phyloP scores from a whole-genome alignment of 169 alveolate species.

The Plasmodium gaboni region DNA sequence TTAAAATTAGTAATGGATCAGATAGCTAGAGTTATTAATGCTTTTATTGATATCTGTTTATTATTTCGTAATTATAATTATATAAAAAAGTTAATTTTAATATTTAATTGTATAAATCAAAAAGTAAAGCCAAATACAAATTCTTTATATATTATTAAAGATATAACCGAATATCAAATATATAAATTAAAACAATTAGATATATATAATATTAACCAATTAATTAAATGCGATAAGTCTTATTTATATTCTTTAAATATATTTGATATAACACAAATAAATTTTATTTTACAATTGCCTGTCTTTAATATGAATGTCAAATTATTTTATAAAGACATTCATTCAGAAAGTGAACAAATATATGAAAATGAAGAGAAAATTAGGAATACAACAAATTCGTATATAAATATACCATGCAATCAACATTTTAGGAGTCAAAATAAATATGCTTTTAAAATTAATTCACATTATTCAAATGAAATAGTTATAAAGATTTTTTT shows the following conservation, averaged over 20 bases:
- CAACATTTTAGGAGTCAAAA: slow-evolving; percentile 26
- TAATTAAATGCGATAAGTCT: slow-evolving; percentile 37
- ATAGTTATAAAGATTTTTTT: slow-evolving; percentile 45
- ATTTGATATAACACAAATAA: slow-evolving; percentile 36
- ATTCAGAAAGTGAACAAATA: background rate
- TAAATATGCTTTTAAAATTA: slow-evolving; percentile 36
- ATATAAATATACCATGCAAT: slow-evolving; percentile 6
- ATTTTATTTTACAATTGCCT: slow-evolving; percentile 55
- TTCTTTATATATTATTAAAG: slow-evolving; percentile 29
- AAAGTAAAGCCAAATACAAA: slow-evolving; percentile 68
- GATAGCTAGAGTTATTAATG: slow-evolving; percentile 88
- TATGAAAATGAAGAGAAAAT: background rate
- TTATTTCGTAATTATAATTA: slow-evolving; percentile 59
- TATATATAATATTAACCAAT: slow-evolving; percentile 29
- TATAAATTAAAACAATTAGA: slow-evolving; percentile 40
- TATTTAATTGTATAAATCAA: slow-evolving; percentile 77
- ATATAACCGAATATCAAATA: slow-evolving; percentile 28
- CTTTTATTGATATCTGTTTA: slow-evolving; percentile 85
- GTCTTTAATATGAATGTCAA: slow-evolving; percentile 16
- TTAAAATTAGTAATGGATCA: slow-evolving; percentile 90
- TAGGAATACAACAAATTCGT: background rate
- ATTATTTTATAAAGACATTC: slow-evolving; percentile 29
- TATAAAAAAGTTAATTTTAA: slow-evolving; percentile 58
- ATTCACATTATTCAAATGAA: slow-evolving; percentile 33
- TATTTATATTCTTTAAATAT: slow-evolving; percentile 51